A percentile compares a stretch with the other conserved stretches of the same genome.
Evolutionary conservation across 2,329 filamentous ascomycete species (phyloP).

Genomic region (Diplodia mutila): DNA sequence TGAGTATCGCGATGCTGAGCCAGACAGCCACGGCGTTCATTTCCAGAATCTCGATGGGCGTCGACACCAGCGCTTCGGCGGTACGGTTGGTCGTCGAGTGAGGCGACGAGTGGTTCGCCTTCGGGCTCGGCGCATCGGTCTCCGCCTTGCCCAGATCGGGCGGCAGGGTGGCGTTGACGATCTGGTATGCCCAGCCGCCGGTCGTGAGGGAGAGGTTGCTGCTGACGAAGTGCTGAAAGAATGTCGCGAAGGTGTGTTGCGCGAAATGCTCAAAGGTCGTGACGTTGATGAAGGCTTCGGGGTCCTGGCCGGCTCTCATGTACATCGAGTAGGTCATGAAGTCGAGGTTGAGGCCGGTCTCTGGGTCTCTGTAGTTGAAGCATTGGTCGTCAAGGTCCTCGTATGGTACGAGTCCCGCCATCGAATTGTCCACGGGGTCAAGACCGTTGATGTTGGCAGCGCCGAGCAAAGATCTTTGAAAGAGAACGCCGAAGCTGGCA

Average conservation of each 20-base stretch:
- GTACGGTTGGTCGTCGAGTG: not conserved
- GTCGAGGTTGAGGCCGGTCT: constrained; percentile 34
- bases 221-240: constrained; percentile 39
- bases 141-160: constrained; percentile 6
- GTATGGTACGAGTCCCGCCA: too few relatives aligned
- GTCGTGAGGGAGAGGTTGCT: constrained; percentile 30
- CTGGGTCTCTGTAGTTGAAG: constrained; percentile 32
- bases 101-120: not conserved
- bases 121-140: too few relatives aligned
- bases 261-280: constrained; percentile 27
- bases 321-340: constrained; percentile 37
- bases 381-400: constrained; percentile 32
- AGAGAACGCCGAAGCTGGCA: constrained; percentile 30
- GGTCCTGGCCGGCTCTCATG: constrained; percentile 30
- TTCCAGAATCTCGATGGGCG: constrained; percentile 24
- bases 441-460: constrained; percentile 13
- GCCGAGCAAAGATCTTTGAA: constrained; percentile 27
- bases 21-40: constrained; percentile 28
- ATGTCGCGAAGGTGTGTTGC: constrained; percentile 34
- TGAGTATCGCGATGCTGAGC: constrained; percentile 26
- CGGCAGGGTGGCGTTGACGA: constrained; percentile 31
- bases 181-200: constrained; percentile 31
- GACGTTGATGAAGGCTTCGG: constrained; percentile 30
- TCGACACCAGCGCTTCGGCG: not conserved
- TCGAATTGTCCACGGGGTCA: not conserved